A percentile compares a stretch with the other conserved stretches of the same genome.
These are phyloP conservation scores for Fonsecaea pedrosoi DNA, from an alignment of 2,329 filamentous ascomycete species.

Conservation along the genomic window DNA sequence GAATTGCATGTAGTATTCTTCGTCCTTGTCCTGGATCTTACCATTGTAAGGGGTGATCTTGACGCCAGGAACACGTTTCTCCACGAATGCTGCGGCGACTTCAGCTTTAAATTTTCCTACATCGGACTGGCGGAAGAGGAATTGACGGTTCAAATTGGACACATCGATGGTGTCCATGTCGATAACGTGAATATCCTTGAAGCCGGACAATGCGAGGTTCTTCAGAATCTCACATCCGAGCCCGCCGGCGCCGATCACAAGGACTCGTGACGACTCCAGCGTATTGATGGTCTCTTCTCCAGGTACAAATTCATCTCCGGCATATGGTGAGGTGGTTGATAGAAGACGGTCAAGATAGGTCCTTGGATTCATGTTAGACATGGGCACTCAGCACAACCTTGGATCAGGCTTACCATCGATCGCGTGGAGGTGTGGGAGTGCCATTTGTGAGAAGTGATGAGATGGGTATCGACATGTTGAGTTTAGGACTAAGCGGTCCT, in stretches of 20 bases:
- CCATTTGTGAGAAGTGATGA: constrained; percentile 36
- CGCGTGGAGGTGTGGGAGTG: constrained; percentile 23
- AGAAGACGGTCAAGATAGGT: constrained; percentile 83
- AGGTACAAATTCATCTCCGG: constrained; percentile 66
- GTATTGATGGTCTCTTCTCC: constrained; percentile 60
- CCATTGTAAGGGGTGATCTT: constrained; percentile 93
- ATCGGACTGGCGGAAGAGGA: constrained; percentile 89
- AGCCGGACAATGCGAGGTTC: constrained; percentile 91
- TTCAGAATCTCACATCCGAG: constrained; percentile 96
- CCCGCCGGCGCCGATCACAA: constrained; percentile 80
- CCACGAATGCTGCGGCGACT: constrained; percentile 88
- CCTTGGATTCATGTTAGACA: constrained; percentile 58
- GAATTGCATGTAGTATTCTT: constrained; percentile 97
- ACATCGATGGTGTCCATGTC: constrained; percentile 99
- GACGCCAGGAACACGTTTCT: constrained; percentile 86
- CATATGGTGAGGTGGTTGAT: constrained; percentile 78
- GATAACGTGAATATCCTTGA: constrained; percentile 97
- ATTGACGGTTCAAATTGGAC: constrained; percentile 96
- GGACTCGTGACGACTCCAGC: constrained; percentile 74
- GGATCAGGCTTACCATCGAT: constrained; percentile 42
- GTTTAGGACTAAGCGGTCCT: background rate
- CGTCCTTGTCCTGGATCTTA: constrained; percentile 95
- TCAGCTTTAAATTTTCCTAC: constrained; percentile 94
- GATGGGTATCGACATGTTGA: constrained; percentile 28
- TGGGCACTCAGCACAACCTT: background rate